Percentiles rank a stretch among this genome's conserved stretches.
Evolutionary conservation across 2,329 filamentous ascomycete species (phyloP).

Genomic region (Echinosphaeria canescens): DNA sequence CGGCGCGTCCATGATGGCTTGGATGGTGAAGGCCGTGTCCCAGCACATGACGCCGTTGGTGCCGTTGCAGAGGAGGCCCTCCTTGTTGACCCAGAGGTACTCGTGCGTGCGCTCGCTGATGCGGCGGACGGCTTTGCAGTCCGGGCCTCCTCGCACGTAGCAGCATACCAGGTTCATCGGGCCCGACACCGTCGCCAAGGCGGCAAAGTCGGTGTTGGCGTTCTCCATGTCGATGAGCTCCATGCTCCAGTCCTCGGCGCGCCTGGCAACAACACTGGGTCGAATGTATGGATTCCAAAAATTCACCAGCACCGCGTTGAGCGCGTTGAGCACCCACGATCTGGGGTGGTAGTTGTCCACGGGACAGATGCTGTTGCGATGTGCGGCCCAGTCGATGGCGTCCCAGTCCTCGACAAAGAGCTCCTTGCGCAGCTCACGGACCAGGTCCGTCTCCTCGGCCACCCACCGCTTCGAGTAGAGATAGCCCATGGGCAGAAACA

Average conservation of each 20-base stretch:
- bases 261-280: constrained; percentile 37
- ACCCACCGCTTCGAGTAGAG: constrained; percentile 70
- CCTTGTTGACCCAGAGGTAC: constrained; percentile 75
- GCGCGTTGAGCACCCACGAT: constrained; percentile 54
- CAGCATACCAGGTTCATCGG: constrained; percentile 80
- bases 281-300: constrained; percentile 67
- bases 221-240: constrained; percentile 80
- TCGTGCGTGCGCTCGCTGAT: constrained; percentile 71
- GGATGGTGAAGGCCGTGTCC: constrained; percentile 85
- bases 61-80: constrained; percentile 87
- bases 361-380: constrained; percentile 65
- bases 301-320: constrained; percentile 61
- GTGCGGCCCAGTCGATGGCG: constrained; percentile 51
- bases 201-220: constrained; percentile 71
- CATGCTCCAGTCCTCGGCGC: constrained; percentile 64
- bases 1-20: constrained; percentile 58
- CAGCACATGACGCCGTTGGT: constrained; percentile 97
- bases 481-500: constrained; percentile 86
- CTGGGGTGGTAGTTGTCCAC: constrained; percentile 90
- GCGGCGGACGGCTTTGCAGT: constrained; percentile 45
- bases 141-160: constrained; percentile 67
- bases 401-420: constrained; percentile 63
- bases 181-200: constrained; percentile 73
- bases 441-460: constrained; percentile 54
- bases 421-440: constrained; percentile 54